Evolutionary conservation across 192 early-diverging fungal species (phyloP).

Genomic region (Kickxella alabastrina): DNA sequence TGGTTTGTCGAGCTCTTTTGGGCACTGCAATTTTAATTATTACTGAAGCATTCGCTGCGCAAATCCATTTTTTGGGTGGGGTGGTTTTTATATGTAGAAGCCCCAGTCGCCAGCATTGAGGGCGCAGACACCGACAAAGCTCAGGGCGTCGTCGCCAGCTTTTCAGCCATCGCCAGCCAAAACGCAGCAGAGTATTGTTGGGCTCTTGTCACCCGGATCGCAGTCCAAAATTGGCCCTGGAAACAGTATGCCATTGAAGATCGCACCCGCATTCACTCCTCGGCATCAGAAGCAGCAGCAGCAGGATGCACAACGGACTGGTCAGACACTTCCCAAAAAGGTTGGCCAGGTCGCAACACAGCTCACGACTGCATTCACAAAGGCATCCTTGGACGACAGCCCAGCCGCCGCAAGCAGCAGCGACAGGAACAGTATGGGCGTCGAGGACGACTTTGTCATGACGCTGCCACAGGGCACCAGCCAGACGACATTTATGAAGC

Average conservation of each 20-base stretch:
- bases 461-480: constrained; percentile 46
- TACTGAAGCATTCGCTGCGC: too few relatives aligned
- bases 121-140: constrained; percentile 12
- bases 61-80: too few relatives aligned
- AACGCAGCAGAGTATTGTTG: not conserved
- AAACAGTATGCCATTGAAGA: constrained; percentile 5
- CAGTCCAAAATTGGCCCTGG: not conserved
- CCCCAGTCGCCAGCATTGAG: constrained; percentile 5
- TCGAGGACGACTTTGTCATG: constrained; percentile 24
- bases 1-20: not conserved
- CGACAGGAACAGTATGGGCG: not conserved
- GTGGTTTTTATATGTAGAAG: too few relatives aligned
- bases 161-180: constrained; percentile 31
- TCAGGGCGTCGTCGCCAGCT: constrained; percentile 45
- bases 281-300: constrained; percentile 14
- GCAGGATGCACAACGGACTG: not conserved
- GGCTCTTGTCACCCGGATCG: too few relatives aligned
- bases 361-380: too few relatives aligned
- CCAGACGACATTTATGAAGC: constrained; percentile 68
- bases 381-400: too few relatives aligned
- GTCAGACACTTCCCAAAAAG: too few relatives aligned
- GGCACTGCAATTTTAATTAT: not conserved
- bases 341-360: too few relatives aligned
- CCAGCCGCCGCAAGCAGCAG: not conserved
- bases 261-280: constrained; percentile 35